Conservation (phyloP, 768 basidiomycete species). For the Glaciozyma antarctica region DNA sequence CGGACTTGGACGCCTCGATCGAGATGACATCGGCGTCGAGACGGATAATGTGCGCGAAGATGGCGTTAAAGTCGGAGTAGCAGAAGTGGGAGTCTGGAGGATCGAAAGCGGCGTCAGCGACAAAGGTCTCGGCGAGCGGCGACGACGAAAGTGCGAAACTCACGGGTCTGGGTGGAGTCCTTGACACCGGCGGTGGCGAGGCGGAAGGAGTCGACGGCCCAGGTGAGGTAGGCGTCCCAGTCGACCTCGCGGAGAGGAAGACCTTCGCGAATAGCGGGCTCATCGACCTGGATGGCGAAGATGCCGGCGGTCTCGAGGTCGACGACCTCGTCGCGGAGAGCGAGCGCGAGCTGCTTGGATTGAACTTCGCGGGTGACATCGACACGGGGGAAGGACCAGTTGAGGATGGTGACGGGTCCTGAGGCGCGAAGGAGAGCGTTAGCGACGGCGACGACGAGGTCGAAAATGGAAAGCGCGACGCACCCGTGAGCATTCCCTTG, state of each 20-base stretch:
- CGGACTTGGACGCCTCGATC: slow-evolving; percentile 95
- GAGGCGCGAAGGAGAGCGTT: background rate
- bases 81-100: slow-evolving; percentile 21
- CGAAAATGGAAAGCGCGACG: slow-evolving; percentile 43
- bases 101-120: too few relatives aligned
- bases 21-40: slow-evolving; percentile 97
- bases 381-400: slow-evolving; percentile 99
- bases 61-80: slow-evolving; percentile 89
- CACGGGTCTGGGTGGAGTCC: slow-evolving; percentile 85
- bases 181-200: slow-evolving; percentile 91
- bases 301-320: slow-evolving; percentile 90
- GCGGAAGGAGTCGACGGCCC: slow-evolving; percentile 99
- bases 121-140: too few relatives aligned
- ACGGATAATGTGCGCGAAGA: slow-evolving; percentile 92
- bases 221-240: slow-evolving; percentile 91
- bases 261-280: slow-evolving; percentile 99
- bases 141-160: too few relatives aligned
- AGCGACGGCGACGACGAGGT: background rate
- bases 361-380: slow-evolving; percentile 93
- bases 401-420: slow-evolving; percentile 64
- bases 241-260: slow-evolving; percentile 91
- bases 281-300: slow-evolving; percentile 96
- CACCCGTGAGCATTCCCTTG: slow-evolving; percentile 99
- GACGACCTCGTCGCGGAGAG: slow-evolving; percentile 93
- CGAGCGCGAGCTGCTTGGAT: slow-evolving; percentile 94